Conservation (phyloP, 768 basidiomycete genomes). For the Kwoniella shandongensis region DNA sequence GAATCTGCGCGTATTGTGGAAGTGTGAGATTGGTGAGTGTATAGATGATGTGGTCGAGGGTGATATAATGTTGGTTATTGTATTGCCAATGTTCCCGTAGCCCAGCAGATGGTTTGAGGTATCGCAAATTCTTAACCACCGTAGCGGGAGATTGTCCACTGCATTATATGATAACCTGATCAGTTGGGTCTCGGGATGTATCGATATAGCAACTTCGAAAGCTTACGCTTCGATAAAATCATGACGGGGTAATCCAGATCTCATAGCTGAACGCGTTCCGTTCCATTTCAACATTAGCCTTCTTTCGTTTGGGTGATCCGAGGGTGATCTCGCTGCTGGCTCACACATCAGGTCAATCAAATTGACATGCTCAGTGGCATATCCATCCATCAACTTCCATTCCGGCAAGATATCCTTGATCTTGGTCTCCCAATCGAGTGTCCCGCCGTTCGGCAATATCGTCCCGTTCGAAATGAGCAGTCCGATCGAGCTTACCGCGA, state of each 20-base stretch:
- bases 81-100: slow-evolving; percentile 43
- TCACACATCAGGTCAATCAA: slow-evolving; percentile 42
- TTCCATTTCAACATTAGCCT: slow-evolving; percentile 2
- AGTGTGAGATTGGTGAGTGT: slow-evolving; percentile 24
- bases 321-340: too few relatives aligned
- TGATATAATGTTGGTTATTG: slow-evolving; percentile 41
- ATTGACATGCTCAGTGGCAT: slow-evolving; percentile 33
- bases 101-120: slow-evolving; percentile 41
- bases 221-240: slow-evolving; percentile 30
- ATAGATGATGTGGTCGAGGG: slow-evolving; percentile 29
- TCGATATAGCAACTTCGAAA: too few relatives aligned
- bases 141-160: slow-evolving; percentile 1
- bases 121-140: slow-evolving; percentile 19
- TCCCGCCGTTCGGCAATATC: slow-evolving; percentile 20
- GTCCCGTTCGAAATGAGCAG: slow-evolving; percentile 38
- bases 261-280: slow-evolving; percentile 29
- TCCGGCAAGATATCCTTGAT: slow-evolving; percentile 43
- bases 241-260: slow-evolving; percentile 43
- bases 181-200: not conserved
- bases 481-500: slow-evolving; percentile 35
- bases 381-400: slow-evolving; percentile 38
- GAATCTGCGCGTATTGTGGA: slow-evolving; percentile 25
- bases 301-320: too few relatives aligned
- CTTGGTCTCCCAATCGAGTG: slow-evolving; percentile 35
- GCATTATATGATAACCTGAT: not conserved